Evolutionary conservation across 139 green algal species (phyloP), one percentile per base, ranked within the genome.

Genomic region (Picochlorum costavermella): DNA sequence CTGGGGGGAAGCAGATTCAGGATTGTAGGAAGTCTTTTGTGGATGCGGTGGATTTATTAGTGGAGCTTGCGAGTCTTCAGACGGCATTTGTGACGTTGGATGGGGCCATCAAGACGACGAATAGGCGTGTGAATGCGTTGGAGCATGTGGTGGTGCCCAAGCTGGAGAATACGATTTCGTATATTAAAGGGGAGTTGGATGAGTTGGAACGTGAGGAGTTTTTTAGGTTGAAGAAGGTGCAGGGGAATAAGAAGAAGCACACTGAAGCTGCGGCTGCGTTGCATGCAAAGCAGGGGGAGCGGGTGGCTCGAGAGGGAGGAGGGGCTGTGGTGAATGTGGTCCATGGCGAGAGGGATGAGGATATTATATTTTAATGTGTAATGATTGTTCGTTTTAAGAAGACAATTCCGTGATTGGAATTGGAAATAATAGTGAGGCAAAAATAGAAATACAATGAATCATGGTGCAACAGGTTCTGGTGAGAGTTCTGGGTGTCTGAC

Each of bases 121-220:
- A 99, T 77, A 65, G 79, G n/a, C 83, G 94, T 36, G 94, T 99
- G 4, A 99, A 99, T 68, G 94, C 94, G 37, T 82, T 99, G 56
- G 94, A 99, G 80, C 96, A 98, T 65, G 92, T 98, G 14, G 94
- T 99, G 2, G 92, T 88, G 72, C 94, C 94, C 23, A 82, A 75
- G 59, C 79, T 99, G 25, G 90, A 96, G 64, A 98, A 98, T 86
- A 99, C 94, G 5, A 96, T 99, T 57, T 70, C 75, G 1, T 99
- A 99, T 84, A 98, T 98, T 79, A 97, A 97, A 80, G 85, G 88
- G 11, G 94, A 99, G 81, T 84, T 99, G 45, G 94, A 99, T 65
- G 94, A 99, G 83, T 77, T 99, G 63, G 94, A 99, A 85, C 80
- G 94, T 20, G 94, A 99, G 80, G 94, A 99, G 76, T 99, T 99